Conservation (phyloP, 345 rosid species). For the Laguncularia racemosa region DNA sequence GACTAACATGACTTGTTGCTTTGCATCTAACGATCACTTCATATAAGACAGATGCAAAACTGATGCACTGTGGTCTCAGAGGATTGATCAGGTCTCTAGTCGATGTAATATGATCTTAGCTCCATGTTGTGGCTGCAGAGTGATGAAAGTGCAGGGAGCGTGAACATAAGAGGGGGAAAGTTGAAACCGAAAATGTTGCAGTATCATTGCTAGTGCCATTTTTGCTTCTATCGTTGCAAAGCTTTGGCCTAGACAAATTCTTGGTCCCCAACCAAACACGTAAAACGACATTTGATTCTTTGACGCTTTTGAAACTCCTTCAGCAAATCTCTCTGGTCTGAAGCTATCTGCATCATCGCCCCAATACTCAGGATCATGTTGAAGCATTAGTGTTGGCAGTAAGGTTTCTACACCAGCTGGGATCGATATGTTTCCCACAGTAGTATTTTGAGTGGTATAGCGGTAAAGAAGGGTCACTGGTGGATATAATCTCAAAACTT, state of each 20-base stretch:
- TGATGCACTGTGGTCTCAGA: too few species aligned
- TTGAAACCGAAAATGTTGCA: conserved; percentile 33
- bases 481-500: conserved; percentile 37
- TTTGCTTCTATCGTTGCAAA: conserved; percentile 53
- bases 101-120: conserved; percentile 9
- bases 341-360: conserved; percentile 28
- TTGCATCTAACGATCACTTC: too few species aligned
- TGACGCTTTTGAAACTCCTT: conserved; percentile 28
- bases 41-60: too few species aligned
- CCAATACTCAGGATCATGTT: conserved; percentile 24
- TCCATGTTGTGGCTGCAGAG: conserved; percentile 49
- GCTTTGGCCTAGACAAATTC: conserved; percentile 28
- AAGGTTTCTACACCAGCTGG: conserved; percentile 16
- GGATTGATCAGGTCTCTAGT: too few species aligned
- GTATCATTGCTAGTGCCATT: conserved; percentile 41
- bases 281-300: conserved; percentile 15
- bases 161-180: conserved; percentile 47
- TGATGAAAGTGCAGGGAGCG: conserved; percentile 34
- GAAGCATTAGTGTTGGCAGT: conserved; percentile 20
- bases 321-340: conserved; percentile 25
- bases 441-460: conserved; percentile 12
- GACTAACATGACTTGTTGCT: too few species aligned
- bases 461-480: conserved; percentile 10
- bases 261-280: conserved; percentile 32
- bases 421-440: conserved; percentile 14